phyloP scores from a whole-genome alignment of 768 basidiomycete genomes.

The Candolleomyces eurysporus region DNA sequence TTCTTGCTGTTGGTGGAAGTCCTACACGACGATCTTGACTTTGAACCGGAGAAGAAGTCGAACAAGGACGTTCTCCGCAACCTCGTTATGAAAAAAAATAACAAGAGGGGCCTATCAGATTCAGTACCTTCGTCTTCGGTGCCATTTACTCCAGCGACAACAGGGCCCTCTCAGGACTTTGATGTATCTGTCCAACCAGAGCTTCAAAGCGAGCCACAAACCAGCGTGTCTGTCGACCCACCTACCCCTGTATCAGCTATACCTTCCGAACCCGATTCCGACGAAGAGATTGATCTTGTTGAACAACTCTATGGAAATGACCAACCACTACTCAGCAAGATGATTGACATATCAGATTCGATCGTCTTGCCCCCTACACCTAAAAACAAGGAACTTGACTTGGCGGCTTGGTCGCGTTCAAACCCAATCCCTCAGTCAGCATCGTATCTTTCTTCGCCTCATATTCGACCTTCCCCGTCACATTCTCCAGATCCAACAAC shows the following conservation, averaged over 20 bases:
- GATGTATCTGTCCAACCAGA: constrained; percentile 26
- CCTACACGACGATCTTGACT: constrained; percentile 85
- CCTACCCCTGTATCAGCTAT: constrained; percentile 16
- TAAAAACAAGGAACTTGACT: constrained; percentile 88
- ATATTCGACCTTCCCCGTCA: neutral
- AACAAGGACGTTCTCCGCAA: constrained; percentile 87
- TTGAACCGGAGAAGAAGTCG: constrained; percentile 77
- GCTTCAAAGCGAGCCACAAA: constrained; percentile 12
- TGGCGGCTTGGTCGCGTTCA: constrained; percentile 59
- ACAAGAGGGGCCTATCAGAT: constrained; percentile 59
- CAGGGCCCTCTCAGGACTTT: neutral
- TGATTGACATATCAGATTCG: constrained; percentile 80
- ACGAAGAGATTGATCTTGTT: constrained; percentile 94
- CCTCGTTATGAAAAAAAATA: constrained; percentile 64
- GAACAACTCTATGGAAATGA: constrained; percentile 91
- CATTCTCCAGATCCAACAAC: neutral
- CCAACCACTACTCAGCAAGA: constrained; percentile 63
- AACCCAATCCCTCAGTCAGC: constrained; percentile 15
- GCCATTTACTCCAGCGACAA: neutral
- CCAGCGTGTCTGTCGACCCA: constrained; percentile 6
- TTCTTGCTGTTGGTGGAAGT: constrained; percentile 93
- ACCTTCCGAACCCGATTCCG: constrained; percentile 27
- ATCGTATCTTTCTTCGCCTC: neutral
- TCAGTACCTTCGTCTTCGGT: constrained; percentile 33
- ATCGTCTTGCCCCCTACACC: constrained; percentile 79